Base-by-base conservation (phyloP, 2,329 filamentous ascomycete genomes). In the Biscogniauxia mediterranea region DNA sequence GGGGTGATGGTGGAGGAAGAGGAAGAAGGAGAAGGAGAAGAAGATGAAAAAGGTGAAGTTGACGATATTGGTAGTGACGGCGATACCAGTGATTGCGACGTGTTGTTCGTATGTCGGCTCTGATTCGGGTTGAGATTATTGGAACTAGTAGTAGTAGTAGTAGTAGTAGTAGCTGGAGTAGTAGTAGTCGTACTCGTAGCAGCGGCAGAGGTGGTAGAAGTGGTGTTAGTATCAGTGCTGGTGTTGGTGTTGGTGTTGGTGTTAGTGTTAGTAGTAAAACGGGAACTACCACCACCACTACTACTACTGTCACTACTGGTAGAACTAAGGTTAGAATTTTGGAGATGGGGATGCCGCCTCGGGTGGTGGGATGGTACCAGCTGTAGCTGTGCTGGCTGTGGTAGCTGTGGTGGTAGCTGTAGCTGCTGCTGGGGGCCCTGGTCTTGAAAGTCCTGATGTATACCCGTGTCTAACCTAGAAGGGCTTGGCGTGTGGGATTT, bases 401-500 rank as follows among this genome's bases (percentile, higher is more conserved):
- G 28, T 32, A 9, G 28, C 28, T 32, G 28, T 28, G 4, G 26
- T 28, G 4, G 26, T 13, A 9, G 28, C 28, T 32, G 28, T 8
- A 13, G 28, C 11, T 32, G 7, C 11, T 32, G 28, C 28, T 32
- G 28, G 28, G 28, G 28, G 28, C 2, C 28, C 28, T 13, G 28
- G 28, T 32, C 7, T 6, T 32, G 11, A 8, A 4, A 6, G 28
- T 32, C 3, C 28, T 9, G 28, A 2, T 32, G 28, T 32, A 32
- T 32, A 32, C 11, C 28, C 11, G 2, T 5, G 15, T n/a, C 38
- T 46, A 46, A 46, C 38, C 38, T 11, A 46, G 11, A 17, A 15
- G 13, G 38, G 38, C 3, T 17, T 46, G 38, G 38, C 38, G 54
- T 38, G 54, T 55, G 54, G 54, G 54, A 56, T 56, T 56, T 2